Base-by-base conservation (phyloP, 176 grass and related monocot species). In the Oryza meyeriana region DNA sequence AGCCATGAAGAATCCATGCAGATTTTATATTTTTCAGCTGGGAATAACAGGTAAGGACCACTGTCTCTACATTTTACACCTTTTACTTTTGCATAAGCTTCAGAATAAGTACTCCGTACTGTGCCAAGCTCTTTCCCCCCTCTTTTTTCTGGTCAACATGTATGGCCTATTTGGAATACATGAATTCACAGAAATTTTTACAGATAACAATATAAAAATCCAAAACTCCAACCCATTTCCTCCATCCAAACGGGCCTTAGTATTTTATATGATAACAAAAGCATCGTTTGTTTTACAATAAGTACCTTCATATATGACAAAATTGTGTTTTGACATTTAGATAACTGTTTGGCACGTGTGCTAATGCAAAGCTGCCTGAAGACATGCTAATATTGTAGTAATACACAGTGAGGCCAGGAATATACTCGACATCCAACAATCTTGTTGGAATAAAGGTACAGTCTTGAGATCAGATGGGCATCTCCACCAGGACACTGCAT, bases 391-490 rank as follows among this genome's bases (percentile, higher is more conserved):
- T 82, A n/a, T 48, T 48, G 16, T 55, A 22, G 16, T 7, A 48
- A 55, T 47, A 47, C 7, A 45, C 40, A 31, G 12, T 84, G 66
- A 66, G 8, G 76, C 35, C 44, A 66, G 78, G 88, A 82, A 82
- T 82, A 67, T 78, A 73, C 83, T 24, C 31, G 38, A 73, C 58
- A 38, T 78, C 61, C 78, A 72, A 62, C 36, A 40, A 83, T 83
- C 78, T 77, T 88, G 17, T 79, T 86, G 88, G 88, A 90, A 90
- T 90, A 86, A 90, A 90, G 83, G 74, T 83, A 38, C 45, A 39
- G 66, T 17, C n/a, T 26, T 86, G 66, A 82, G 59, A 90, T 90
- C 68, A 78, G 88, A 78, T 86, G 78, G 83, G 78, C 88, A 90
- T 82, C 79, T 82, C 59, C 61, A 47, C 58, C 67, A 58, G 41